Evolutionary conservation across 768 basidiomycete species (phyloP), one percentile per base, ranked within the genome.

Genomic region (Daedaleopsis sinensis): DNA sequence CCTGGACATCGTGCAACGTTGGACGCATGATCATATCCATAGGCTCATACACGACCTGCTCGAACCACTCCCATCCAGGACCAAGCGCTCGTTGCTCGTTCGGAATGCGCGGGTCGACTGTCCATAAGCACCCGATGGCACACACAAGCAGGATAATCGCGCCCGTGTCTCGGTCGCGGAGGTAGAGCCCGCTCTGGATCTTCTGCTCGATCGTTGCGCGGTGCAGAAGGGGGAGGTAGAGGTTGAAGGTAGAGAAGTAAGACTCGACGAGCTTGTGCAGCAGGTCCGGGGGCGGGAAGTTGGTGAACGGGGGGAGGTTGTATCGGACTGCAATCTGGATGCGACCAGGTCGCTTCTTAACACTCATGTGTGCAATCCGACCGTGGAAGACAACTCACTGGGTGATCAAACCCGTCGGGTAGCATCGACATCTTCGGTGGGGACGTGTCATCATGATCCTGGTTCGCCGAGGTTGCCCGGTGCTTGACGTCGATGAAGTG

Each of bases 131-230:
- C 9, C 78, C 85, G 57, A 80, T 69, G 4, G 86, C 84, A 63
- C 82, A 83, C 0, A 90, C 80, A 47, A 87, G 74, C 11, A 90
- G 73, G 8, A 89, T 75, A 4, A 80, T 77, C 1, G 74, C 72
- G 0, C 79, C 80, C 67, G 90, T 90, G 8, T 71, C 68, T 7
- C 67, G 59, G 57, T 83, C 77, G 5, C 63, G 68, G 16, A 75
- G 67, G 63, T 82, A 77, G 38, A 79, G 61, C 0, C 76, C 73
- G 3, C 70, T 69, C 4, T 66, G 64, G 48, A 80, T 68, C n/a
- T 74, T 70, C 16, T 68, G 64, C 18, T 79, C 72, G 63, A 85
- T 82, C 5, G 79, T 73, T 3, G 76, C 73, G 0, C 75, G 72
- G 60, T 83, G 82, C 1, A 85, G 65, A 0, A 84, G 60, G 1